phyloP scores from a whole-genome alignment of 805 yeast genomes.

The Maudiozyma bulderi region DNA sequence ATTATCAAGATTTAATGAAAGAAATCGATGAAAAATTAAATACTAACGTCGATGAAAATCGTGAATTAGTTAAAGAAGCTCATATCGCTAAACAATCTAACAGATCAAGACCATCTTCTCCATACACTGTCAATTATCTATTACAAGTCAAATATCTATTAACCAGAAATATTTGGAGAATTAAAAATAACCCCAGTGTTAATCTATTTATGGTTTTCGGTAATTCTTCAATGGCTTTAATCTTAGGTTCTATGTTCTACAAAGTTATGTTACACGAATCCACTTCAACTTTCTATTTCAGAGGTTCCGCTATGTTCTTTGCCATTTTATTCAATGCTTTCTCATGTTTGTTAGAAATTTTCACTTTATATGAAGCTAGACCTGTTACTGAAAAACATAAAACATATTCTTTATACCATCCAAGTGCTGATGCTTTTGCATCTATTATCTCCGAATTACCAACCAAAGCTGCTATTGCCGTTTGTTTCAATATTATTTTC shows the following conservation, averaged over 20 bases:
- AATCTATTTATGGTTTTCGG: constrained; percentile 33
- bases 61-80: constrained; percentile 21
- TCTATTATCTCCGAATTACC: constrained; percentile 53
- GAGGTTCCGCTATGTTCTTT: constrained; percentile 58
- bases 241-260: constrained; percentile 34
- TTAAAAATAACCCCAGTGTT: constrained; percentile 37
- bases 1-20: constrained; percentile 31
- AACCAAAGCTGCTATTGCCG: constrained; percentile 34
- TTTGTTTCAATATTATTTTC: constrained; percentile 39
- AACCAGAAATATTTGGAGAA: constrained; percentile 38
- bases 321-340: constrained; percentile 54
- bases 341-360: constrained; percentile 47
- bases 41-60: constrained; percentile 3
- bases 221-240: constrained; percentile 41
- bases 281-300: constrained; percentile 39
- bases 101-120: constrained; percentile 34
- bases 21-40: constrained; percentile 34
- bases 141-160: constrained; percentile 42
- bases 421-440: constrained; percentile 56
- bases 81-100: constrained; percentile 42
- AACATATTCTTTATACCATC: constrained; percentile 48
- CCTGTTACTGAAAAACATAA: constrained; percentile 52
- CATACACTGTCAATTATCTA: constrained; percentile 39
- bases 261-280: constrained; percentile 12
- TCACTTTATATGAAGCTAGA: constrained; percentile 43